These are phyloP conservation scores for Mycena albidolilacea DNA, from an alignment of 768 basidiomycete species.

Conservation along the genomic window DNA sequence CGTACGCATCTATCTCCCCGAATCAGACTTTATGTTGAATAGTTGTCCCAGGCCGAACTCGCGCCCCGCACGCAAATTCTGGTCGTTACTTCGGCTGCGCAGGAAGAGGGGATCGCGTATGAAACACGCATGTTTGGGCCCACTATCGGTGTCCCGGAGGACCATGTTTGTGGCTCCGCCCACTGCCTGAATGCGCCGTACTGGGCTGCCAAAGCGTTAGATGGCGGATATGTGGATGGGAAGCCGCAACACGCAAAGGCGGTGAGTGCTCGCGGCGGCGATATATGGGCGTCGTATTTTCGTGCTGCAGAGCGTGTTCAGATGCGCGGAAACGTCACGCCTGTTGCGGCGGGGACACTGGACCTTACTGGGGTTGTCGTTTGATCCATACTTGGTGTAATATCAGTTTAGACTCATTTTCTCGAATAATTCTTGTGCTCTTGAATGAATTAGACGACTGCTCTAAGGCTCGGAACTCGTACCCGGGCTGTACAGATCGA, in stretches of 20 bases:
- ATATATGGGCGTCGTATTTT: conserved; percentile 30
- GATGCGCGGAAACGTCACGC: conserved; percentile 26
- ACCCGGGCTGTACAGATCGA: no score
- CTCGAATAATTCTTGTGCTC: no score
- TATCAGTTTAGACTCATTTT: no score
- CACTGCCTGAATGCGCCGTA: conserved; percentile 34
- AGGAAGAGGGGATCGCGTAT: conserved; percentile 17
- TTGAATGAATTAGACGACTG: no score
- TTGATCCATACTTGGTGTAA: not conserved
- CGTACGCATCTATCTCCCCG: not conserved
- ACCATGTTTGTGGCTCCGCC: conserved; percentile 34
- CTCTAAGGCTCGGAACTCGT: no score
- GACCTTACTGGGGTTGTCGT: conserved; percentile 19
- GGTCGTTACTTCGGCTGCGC: conserved; percentile 23
- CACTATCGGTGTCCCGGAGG: conserved; percentile 23
- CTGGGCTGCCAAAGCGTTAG: conserved; percentile 24
- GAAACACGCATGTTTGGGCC: conserved; percentile 36
- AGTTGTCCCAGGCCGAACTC: conserved; percentile 1
- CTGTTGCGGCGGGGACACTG: conserved; percentile 11
- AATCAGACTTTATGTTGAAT: not conserved
- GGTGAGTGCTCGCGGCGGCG: conserved; percentile 29
- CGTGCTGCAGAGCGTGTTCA: conserved; percentile 4
- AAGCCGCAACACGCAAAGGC: conserved; percentile 24
- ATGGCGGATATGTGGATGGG: not conserved
- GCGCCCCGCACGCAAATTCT: conserved; percentile 27